A percentile compares a stretch with the other conserved stretches of the same genome.
Conservation (phyloP, 2,329 filamentous ascomycete genomes). For the Colletotrichum sp. region DNA sequence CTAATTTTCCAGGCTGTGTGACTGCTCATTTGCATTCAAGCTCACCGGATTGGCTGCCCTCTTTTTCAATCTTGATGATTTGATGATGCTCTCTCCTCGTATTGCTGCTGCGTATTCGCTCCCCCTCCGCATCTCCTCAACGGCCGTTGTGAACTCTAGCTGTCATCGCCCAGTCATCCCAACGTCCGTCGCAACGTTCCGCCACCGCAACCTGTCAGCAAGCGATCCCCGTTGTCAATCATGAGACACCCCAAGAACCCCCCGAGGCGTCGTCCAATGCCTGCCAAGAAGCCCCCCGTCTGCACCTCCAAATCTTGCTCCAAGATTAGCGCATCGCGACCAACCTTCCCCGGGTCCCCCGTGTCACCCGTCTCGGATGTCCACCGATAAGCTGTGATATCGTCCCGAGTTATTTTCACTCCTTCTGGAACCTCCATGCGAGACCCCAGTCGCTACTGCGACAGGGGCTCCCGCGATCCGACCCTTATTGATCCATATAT, state of each 20-base stretch:
- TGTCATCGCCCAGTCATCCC: neutral
- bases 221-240: neutral
- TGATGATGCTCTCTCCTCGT: neutral
- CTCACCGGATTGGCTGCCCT: neutral
- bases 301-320: neutral
- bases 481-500: neutral
- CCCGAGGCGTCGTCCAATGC: neutral
- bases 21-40: neutral
- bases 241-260: neutral
- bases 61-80: neutral
- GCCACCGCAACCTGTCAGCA: neutral
- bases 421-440: neutral
- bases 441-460: neutral
- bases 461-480: neutral
- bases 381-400: neutral
- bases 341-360: neutral
- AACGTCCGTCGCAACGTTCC: neutral
- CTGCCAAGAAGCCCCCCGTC: neutral
- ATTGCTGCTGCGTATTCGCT: neutral
- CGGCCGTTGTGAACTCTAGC: neutral
- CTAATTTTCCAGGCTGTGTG: neutral
- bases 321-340: neutral
- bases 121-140: neutral
- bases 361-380: neutral
- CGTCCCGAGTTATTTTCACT: conserved; percentile 1